Percentiles rank a stretch among this genome's conserved stretches.
phyloP scores from a whole-genome alignment of 208 protist species.

The Crithidia fasciculata region DNA sequence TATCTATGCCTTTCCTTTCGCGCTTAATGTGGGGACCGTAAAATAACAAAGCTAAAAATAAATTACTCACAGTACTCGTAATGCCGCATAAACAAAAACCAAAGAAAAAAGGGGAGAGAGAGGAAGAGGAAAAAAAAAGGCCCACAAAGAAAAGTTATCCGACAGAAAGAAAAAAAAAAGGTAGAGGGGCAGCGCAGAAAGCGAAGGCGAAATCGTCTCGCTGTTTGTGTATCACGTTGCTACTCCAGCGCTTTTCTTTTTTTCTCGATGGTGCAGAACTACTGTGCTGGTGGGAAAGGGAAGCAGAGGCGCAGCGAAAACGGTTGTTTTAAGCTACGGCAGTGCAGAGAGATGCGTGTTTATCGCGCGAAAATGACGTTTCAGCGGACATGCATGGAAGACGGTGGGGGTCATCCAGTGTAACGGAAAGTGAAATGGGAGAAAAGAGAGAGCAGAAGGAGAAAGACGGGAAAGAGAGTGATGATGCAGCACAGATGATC shows the following conservation, averaged over 20 bases:
- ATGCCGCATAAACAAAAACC: not conserved
- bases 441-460: not conserved
- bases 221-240: too few relatives aligned
- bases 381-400: too few relatives aligned
- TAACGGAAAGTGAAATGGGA: not conserved
- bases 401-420: not conserved
- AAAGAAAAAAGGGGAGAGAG: constrained; percentile 4
- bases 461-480: not conserved
- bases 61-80: not conserved
- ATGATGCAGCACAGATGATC: not conserved
- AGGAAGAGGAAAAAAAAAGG: not conserved
- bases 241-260: too few relatives aligned
- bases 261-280: too few relatives aligned
- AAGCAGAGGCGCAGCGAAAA: too few relatives aligned
- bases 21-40: not conserved
- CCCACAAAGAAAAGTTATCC: not conserved
- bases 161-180: not conserved
- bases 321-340: too few relatives aligned
- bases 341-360: too few relatives aligned
- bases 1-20: not conserved
- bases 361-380: too few relatives aligned
- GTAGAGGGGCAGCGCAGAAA: too few relatives aligned
- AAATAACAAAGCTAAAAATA: not conserved
- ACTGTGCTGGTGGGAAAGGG: too few relatives aligned
- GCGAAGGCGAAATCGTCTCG: too few relatives aligned